These are phyloP conservation scores for Sphagnum magellanicum DNA, from an alignment of 228 moss, liverwort and hornwort genomes.

Conservation along the genomic window DNA sequence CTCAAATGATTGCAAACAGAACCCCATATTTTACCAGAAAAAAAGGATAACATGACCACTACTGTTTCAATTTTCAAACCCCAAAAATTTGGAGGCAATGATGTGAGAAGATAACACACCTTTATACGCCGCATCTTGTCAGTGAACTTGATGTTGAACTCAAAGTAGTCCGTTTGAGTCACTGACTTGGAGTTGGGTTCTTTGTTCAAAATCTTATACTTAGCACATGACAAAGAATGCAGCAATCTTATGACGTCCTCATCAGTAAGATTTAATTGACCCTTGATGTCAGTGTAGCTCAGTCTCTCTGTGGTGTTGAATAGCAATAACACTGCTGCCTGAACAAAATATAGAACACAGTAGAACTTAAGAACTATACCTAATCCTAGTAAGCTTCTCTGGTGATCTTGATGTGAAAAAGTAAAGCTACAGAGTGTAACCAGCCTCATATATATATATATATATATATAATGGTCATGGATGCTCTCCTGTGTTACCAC, in stretches of 20 bases:
- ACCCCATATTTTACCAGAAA: background rate
- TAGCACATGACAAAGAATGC: constrained; percentile 96
- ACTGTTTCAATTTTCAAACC: no score
- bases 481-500: no score
- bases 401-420: no score
- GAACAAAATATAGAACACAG: background rate
- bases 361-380: no score
- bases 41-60: background rate
- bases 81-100: background rate
- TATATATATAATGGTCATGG: no score
- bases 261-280: constrained; percentile 85
- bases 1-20: background rate
- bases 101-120: constrained; percentile 21
- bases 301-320: constrained; percentile 89
- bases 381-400: no score
- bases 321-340: constrained; percentile 96
- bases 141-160: constrained; percentile 91
- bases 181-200: constrained; percentile 66
- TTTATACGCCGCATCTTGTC: constrained; percentile 99
- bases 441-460: no score
- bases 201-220: constrained; percentile 92
- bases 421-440: no score
- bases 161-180: constrained; percentile 64
- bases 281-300: constrained; percentile 89
- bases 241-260: constrained; percentile 87